These are phyloP conservation scores for Yarrowia sp. DNA, from an alignment of 805 yeast species.

Conservation along the genomic window DNA sequence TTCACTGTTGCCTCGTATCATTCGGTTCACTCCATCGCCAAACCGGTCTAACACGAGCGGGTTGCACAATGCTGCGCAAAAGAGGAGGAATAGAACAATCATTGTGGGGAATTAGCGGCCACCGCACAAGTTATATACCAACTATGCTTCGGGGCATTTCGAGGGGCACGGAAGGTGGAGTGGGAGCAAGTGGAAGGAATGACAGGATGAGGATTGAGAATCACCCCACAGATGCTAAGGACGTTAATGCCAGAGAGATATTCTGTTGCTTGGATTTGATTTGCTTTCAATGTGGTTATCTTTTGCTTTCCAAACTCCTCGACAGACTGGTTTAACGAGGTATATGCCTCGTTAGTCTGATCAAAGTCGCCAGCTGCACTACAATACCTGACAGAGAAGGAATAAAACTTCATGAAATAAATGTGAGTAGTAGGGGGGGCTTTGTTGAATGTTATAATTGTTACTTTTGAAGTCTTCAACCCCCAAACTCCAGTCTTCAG, in stretches of 20 bases:
- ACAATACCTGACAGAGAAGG: too few relatives aligned
- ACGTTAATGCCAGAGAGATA: neutral
- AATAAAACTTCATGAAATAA: too few relatives aligned
- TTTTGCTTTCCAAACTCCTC: too few relatives aligned
- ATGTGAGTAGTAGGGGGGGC: too few relatives aligned
- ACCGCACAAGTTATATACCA: neutral
- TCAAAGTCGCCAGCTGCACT: too few relatives aligned
- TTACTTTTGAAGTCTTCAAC: too few relatives aligned
- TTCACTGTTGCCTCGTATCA: slow-evolving; percentile 5
- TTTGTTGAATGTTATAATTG: too few relatives aligned
- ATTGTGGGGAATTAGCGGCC: neutral
- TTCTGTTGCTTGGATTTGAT: neutral
- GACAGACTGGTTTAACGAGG: too few relatives aligned
- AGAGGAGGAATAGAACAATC: neutral
- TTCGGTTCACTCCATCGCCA: neutral
- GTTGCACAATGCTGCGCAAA: neutral
- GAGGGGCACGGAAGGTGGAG: slow-evolving; percentile 4
- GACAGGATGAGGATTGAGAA: neutral
- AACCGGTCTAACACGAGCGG: neutral
- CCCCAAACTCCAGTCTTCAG: too few relatives aligned
- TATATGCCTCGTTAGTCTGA: too few relatives aligned
- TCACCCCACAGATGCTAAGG: neutral
- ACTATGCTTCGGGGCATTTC: neutral
- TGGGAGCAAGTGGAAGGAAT: neutral
- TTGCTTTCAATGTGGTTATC: neutral